phyloP scores from a whole-genome alignment of 768 basidiomycete genomes.

The Serendipita sp. region DNA sequence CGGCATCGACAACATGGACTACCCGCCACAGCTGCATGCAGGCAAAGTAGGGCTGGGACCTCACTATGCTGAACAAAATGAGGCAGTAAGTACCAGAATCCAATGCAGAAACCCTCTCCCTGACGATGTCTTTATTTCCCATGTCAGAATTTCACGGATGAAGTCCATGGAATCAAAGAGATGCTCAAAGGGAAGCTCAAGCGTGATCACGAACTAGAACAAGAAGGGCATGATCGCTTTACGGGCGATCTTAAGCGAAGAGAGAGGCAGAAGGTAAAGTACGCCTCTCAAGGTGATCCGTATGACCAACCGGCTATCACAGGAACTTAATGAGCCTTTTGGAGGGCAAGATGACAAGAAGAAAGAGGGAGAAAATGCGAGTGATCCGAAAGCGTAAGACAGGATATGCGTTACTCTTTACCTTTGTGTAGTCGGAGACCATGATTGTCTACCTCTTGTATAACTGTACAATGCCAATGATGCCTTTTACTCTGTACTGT shows the following conservation, averaged over 20 bases:
- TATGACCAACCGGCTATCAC: not conserved
- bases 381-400: too few species aligned
- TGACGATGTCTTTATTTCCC: slow-evolving; percentile 17
- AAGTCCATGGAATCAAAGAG: slow-evolving; percentile 25
- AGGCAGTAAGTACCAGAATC: slow-evolving; percentile 13
- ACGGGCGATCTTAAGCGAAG: slow-evolving; percentile 28
- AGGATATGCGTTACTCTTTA: too few species aligned
- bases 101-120: too few species aligned
- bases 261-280: slow-evolving; percentile 19
- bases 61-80: slow-evolving; percentile 9
- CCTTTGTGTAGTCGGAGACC: too few species aligned
- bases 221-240: slow-evolving; percentile 26
- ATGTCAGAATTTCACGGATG: slow-evolving; percentile 24
- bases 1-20: slow-evolving; percentile 13
- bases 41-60: slow-evolving; percentile 27
- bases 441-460: too few species aligned
- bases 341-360: not conserved
- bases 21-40: slow-evolving; percentile 28
- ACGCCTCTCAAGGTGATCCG: not conserved
- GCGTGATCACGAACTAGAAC: slow-evolving; percentile 22
- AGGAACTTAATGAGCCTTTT: not conserved
- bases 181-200: slow-evolving; percentile 27
- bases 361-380: not conserved
- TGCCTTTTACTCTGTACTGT: too few species aligned
- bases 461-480: too few species aligned